Evolutionary conservation across 495 filamentous ascomycete species (phyloP), one percentile per base, ranked within the genome.

Genomic region (Aspergillus asperescens): DNA sequence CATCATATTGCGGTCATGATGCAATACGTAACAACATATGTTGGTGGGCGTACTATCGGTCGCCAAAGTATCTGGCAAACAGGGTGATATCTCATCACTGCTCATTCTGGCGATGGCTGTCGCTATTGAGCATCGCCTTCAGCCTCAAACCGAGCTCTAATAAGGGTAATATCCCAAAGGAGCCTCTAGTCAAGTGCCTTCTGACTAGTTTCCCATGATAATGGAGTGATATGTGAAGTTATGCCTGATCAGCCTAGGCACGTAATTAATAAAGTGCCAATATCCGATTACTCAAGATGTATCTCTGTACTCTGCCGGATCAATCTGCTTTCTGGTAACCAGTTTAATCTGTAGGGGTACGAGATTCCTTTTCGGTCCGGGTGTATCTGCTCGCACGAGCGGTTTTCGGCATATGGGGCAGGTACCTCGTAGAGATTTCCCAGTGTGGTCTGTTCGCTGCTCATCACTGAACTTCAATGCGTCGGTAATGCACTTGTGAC

Each of bases 401-500:
- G 62, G 55, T 48, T 77, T 75, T 12, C 74, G 70, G 25, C 83
- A 82, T 0, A 75, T 67, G 4, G 74, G 75, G 45, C 74, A 77
- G 29, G 66, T 69, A 0, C 69, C 69, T 37, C 60, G 62, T 39
- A 43, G 50, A 31, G 28, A 37, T 60, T 70, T 70, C 13, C 54
- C 52, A n/a, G 59, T 42, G 5, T 53, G 40, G 53, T 59, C 59
- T 41, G 43, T 53, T 12, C 67, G 59, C 56, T 68, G 66, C 25
- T 77, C 75, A 55, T 81, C 78, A 37, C 70, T 72, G 24, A 86
- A 82, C 43, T 84, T 78, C 10, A 95, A 74, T 6, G 87, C 82
- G 24, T 85, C 80, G 53, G 86, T 84, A 6, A 95, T 80, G 63
- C 90, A 95, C 24, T 81, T 81, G 55, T 87, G 81, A 59, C 90